Evolutionary conservation across 2,329 filamentous ascomycete genomes (phyloP).

Genomic region (Nannizzia gypsea): DNA sequence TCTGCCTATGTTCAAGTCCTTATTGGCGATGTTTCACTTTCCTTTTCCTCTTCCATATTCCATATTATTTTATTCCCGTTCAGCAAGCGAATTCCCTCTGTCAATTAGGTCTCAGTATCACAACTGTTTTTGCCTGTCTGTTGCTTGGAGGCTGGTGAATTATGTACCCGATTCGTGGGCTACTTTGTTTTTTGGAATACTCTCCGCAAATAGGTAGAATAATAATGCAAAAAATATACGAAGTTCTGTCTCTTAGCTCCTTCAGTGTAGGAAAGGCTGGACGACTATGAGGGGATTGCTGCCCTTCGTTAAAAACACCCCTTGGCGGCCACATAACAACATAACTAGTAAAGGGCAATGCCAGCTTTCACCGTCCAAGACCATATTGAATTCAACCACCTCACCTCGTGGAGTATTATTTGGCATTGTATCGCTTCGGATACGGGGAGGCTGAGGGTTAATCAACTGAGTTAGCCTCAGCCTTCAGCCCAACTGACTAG

Average conservation of each 20-base stretch:
- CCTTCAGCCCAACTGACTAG: background rate
- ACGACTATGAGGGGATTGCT: no score
- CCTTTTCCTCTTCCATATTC: background rate
- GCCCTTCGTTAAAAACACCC: no score
- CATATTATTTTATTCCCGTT: background rate
- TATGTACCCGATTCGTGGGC: background rate
- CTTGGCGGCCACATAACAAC: no score
- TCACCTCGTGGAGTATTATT: background rate
- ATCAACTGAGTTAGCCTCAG: background rate
- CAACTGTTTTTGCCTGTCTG: background rate
- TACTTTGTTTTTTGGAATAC: background rate
- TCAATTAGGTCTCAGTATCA: background rate
- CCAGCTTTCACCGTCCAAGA: no score
- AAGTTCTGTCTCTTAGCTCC: no score
- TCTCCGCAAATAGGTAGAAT: background rate
- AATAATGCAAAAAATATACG: background rate
- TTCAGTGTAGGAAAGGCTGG: no score
- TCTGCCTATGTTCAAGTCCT: background rate
- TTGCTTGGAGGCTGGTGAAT: background rate
- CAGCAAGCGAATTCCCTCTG: background rate
- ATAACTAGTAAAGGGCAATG: no score
- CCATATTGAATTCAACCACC: no score
- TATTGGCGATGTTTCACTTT: background rate
- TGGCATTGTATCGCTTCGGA: background rate
- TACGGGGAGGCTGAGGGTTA: background rate